Conservation (phyloP, 2,329 filamentous ascomycete species). For the Fusarium albidum region DNA sequence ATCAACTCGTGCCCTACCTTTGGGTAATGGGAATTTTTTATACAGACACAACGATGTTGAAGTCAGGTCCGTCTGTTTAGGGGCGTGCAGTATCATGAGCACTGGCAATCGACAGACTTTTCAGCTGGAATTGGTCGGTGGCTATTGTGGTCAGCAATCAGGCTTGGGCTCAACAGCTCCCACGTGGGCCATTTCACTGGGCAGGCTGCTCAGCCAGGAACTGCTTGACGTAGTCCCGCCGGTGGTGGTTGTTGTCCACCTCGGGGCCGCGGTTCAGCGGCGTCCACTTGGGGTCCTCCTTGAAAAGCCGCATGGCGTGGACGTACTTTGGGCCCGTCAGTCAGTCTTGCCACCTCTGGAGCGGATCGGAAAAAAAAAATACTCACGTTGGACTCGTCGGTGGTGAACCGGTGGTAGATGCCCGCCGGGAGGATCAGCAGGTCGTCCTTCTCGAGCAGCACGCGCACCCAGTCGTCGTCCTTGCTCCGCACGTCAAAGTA, state of each 20-base stretch:
- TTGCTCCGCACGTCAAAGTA: constrained; percentile 92
- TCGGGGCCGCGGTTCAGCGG: constrained; percentile 82
- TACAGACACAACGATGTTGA: neutral
- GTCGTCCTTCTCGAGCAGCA: constrained; percentile 84
- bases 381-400: constrained; percentile 86
- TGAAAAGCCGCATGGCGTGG: constrained; percentile 95
- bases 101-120: neutral
- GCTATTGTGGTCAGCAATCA: constrained; percentile 4
- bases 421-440: constrained; percentile 92
- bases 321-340: constrained; percentile 76
- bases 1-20: constrained; percentile 5
- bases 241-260: constrained; percentile 79
- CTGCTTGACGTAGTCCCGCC: constrained; percentile 76
- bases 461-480: constrained; percentile 88
- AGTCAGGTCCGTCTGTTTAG: neutral
- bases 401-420: constrained; percentile 98
- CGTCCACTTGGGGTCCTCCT: constrained; percentile 99
- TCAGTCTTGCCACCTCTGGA: too few species aligned
- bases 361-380: neutral
- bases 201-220: constrained; percentile 45
- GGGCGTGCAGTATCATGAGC: neutral
- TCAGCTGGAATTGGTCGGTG: neutral
- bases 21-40: constrained; percentile 6
- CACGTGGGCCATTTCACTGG: constrained; percentile 37
- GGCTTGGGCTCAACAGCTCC: constrained; percentile 12